Conservation (phyloP, 768 basidiomycete species). For the Tylopilus sp. region DNA sequence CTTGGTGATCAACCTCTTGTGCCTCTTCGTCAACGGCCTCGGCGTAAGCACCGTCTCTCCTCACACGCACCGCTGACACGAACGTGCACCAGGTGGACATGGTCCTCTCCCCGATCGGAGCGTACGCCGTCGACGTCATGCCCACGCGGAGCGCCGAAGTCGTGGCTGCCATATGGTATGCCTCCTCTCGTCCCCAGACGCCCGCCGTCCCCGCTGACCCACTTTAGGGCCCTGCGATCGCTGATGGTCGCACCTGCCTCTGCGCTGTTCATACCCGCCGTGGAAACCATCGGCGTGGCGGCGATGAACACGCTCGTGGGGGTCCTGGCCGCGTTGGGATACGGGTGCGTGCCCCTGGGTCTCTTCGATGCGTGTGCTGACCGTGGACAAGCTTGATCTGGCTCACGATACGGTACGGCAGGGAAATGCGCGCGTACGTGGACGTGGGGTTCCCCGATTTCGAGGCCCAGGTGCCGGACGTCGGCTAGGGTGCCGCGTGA, state of each 20-base stretch:
- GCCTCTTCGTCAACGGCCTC: conserved; percentile 60
- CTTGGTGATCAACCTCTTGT: conserved; percentile 47
- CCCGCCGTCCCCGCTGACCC: neutral
- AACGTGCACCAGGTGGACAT: conserved; percentile 45
- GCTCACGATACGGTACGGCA: conserved; percentile 51
- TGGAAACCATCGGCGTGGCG: conserved; percentile 51
- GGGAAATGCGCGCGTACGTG: conserved; percentile 51
- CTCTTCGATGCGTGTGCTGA: neutral
- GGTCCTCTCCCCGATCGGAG: conserved; percentile 50
- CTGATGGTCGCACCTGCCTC: conserved; percentile 17
- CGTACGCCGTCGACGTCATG: conserved; percentile 61
- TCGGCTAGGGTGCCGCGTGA: too few relatives aligned
- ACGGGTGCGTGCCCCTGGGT: conserved; percentile 41
- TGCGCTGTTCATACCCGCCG: conserved; percentile 36
- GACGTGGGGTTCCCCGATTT: conserved; percentile 52
- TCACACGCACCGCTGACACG: neutral
- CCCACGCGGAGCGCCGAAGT: conserved; percentile 61
- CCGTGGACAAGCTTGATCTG: conserved; percentile 42
- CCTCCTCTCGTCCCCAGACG: neutral
- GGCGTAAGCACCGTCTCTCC: conserved; percentile 44
- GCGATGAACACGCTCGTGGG: conserved; percentile 48
- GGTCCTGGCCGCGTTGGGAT: conserved; percentile 46
- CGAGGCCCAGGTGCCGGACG: neutral
- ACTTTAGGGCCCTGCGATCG: conserved; percentile 24
- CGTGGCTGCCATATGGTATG: conserved; percentile 55